A percentile compares a stretch with the other conserved stretches of the same genome.
Evolutionary conservation across 768 basidiomycete species (phyloP).

Genomic region (Pleurotus tuoliensis): DNA sequence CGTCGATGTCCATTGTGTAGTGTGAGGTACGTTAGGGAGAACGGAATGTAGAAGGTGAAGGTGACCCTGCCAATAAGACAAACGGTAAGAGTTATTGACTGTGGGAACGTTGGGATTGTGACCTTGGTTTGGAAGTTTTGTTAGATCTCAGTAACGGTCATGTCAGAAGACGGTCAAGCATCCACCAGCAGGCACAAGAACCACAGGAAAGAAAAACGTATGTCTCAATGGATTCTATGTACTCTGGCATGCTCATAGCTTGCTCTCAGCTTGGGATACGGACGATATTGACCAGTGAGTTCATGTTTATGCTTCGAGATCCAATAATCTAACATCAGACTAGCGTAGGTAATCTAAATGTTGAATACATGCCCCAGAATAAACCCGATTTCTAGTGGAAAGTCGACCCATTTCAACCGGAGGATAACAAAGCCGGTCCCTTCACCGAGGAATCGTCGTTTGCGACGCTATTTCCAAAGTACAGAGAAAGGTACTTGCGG

Average conservation of each 20-base stretch:
- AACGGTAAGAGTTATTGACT: too few species aligned
- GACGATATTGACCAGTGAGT: conserved; percentile 98
- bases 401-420: conserved; percentile 69
- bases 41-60: conserved; percentile 9
- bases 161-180: conserved; percentile 41
- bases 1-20: conserved; percentile 47
- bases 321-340: conserved; percentile 7
- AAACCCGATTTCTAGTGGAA: conserved; percentile 62
- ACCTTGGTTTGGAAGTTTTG: too few species aligned
- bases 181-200: conserved; percentile 77
- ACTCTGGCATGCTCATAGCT: conserved; percentile 4
- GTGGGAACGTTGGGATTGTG: background rate
- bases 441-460: conserved; percentile 97
- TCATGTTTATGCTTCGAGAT: conserved; percentile 5
- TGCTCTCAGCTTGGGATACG: conserved; percentile 87
- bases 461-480: conserved; percentile 97
- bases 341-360: conserved; percentile 37
- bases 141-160: conserved; percentile 11
- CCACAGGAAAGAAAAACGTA: conserved; percentile 94
- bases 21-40: conserved; percentile 4
- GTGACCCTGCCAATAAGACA: background rate
- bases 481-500: conserved; percentile 93
- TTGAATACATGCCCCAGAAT: background rate
- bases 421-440: conserved; percentile 76
- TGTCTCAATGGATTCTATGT: conserved; percentile 23